These are phyloP conservation scores for Flaveria bidentis DNA, from an alignment of 129 eudicot species.

Conservation along the genomic window DNA sequence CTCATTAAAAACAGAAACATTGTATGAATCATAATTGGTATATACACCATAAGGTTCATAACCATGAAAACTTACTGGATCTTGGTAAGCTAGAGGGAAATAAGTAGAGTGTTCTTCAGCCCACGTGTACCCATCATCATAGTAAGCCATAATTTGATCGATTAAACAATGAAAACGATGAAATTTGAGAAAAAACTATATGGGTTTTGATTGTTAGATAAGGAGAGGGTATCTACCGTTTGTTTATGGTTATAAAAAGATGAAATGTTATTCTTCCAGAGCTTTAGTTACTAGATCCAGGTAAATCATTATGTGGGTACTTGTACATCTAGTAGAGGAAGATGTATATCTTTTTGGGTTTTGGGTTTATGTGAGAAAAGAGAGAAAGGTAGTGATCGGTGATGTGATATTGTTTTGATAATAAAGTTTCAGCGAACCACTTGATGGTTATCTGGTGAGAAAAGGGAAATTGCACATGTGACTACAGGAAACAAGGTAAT, in stretches of 20 bases:
- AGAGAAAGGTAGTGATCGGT: conserved; percentile 25
- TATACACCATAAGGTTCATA: conserved; percentile 31
- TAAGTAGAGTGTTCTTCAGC: conserved; percentile 32
- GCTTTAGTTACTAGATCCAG: neutral
- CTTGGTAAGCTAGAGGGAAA: conserved; percentile 32
- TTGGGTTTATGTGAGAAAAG: neutral
- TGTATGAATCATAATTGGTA: conserved; percentile 17
- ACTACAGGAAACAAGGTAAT: neutral
- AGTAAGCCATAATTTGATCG: conserved; percentile 46
- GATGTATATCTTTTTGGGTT: neutral
- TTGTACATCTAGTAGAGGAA: neutral
- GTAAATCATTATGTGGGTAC: neutral
- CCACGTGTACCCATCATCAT: conserved; percentile 46
- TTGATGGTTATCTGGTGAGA: conserved; percentile 42
- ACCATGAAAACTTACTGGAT: conserved; percentile 29
- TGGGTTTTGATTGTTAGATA: conserved; percentile 13
- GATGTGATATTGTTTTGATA: conserved; percentile 20
- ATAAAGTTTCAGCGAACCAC: conserved; percentile 37
- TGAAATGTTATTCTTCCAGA: neutral
- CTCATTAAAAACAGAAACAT: conserved; percentile 25
- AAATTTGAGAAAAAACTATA: neutral
- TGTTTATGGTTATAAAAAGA: neutral
- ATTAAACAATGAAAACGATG: conserved; percentile 19
- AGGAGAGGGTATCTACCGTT: neutral
- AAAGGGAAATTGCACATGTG: neutral